Evolutionary conservation across 768 basidiomycete species (phyloP), one percentile per base, ranked within the genome.

Genomic region (Clathrus columnatus): DNA sequence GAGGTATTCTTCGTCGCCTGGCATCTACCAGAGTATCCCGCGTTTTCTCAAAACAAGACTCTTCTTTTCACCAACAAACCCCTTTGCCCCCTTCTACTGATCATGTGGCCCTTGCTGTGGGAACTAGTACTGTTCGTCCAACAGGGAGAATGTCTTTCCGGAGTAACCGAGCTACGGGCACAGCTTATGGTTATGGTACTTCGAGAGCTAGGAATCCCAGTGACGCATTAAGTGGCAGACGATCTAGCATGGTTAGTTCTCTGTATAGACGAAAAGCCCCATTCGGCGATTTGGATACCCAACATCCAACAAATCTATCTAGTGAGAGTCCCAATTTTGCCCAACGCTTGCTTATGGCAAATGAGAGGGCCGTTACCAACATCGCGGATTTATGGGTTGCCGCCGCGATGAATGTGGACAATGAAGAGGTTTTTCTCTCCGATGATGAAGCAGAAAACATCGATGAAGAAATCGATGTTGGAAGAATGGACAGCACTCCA

Each of bases 371-470:
- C 11, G 92, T 93, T 4, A 94, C 91, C 55, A 91, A 86, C 61
- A 89, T 99, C 64, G 90, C 92, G 21, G 95, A 97, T 69, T 73
- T 99, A 20, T 99, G 96, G 96, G 91, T 98, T 50, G 91, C 92
- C 4, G 88, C 94, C 18, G 96, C 95, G 5, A 91, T 95, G 72
- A 96, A 95, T 57, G 91, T 85, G 27, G 93, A 95, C 64, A 87
- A 88, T 61, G 91, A 93, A 60, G 84, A 92, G 55, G 83, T 84
- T 2, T 87, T 87, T 57, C 81, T 83, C 61, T 73, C 70, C 10
- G 84, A 83, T 54, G 71, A 72, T 50, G 55, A 63, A n/a, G 57
- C 62, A 1, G 68, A 65, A 4, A 66, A 59, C 29, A 71, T 64
- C 26, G 63, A 65, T 11, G 72, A 65, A 10, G 68, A 61, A 1